A percentile compares a stretch with the other conserved stretches of the same genome.
These are phyloP conservation scores for Pulchroboletus neoregius DNA, from an alignment of 1,284 basidiomycete genomes.

Conservation along the genomic window DNA sequence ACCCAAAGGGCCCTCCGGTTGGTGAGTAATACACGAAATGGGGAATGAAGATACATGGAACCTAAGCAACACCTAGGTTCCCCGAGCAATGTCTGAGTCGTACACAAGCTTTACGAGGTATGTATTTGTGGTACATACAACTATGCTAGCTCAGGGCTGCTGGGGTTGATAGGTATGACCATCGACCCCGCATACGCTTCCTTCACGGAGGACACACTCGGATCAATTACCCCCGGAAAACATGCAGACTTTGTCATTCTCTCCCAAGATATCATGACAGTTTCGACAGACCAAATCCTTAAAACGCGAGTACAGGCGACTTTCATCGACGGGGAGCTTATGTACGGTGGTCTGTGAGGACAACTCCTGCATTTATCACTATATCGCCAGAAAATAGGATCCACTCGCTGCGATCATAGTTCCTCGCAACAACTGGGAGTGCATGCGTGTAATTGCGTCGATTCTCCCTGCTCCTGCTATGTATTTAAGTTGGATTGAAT, in stretches of 20 bases:
- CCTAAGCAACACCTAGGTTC: slow-evolving; percentile 51
- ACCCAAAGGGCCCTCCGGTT: slow-evolving; percentile 79
- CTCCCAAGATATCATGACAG: slow-evolving; percentile 76
- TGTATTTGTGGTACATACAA: slow-evolving; percentile 31
- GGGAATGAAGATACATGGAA: neutral
- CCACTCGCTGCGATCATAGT: too few relatives aligned
- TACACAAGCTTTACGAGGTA: slow-evolving; percentile 64
- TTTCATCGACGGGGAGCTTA: slow-evolving; percentile 71
- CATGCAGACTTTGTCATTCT: slow-evolving; percentile 81
- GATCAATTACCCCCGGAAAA: slow-evolving; percentile 74
- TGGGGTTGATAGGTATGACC: slow-evolving; percentile 51
- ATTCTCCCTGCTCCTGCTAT: too few relatives aligned
- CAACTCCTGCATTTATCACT: neutral
- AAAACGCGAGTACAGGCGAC: slow-evolving; percentile 71
- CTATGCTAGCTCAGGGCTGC: slow-evolving; percentile 3
- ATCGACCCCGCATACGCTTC: slow-evolving; percentile 84
- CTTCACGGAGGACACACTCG: slow-evolving; percentile 71
- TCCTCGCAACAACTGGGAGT: too few relatives aligned
- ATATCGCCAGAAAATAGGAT: neutral
- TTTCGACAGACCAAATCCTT: slow-evolving; percentile 60
- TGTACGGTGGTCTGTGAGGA: slow-evolving; percentile 47
- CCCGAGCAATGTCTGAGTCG: slow-evolving; percentile 75
- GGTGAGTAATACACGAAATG: slow-evolving; percentile 45
- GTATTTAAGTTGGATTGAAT: neutral
- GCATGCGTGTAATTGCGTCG: too few relatives aligned